Evolutionary conservation across 1,139 yeast genomes (phyloP), one percentile per base, ranked within the genome.

Genomic region (Keqinozyma sinolaborantium): DNA sequence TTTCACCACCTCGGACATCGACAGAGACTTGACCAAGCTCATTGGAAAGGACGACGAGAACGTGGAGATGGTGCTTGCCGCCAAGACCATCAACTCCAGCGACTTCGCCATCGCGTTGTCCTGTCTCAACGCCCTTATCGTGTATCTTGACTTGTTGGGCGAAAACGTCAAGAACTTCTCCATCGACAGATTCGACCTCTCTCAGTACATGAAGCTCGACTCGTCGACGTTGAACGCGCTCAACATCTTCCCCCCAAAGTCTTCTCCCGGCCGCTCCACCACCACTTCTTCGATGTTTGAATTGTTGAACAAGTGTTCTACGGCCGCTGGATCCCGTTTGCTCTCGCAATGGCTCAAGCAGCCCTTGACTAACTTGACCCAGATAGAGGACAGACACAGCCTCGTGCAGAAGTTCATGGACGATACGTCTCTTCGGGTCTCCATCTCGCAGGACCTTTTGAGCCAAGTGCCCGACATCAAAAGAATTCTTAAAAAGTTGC

Each of bases 311-410:
- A 79, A 80, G 43, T 92, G 97, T 63, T 86, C 84, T 48, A 83
- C 95, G 3, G 69, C 79, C 1, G 86, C 94, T 14, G 98, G 98
- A 3, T 70, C 92, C 2, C 73, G 97, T 44, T 60, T 90, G 33
- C 70, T 92, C 23, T 80, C 92, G 9, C 96, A 87, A 50, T 92
- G 98, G 98, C 70, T 94, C 41, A 92, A 92, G 50, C 98, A 92
- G 56, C 98, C 98, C 0, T 68, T 92, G 30, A 80, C 95, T 35
- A 77, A 76, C 43, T 51, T 73, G 14, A 51, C 50, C 0, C 75
- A 69, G 31, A 90, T 92, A 26, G 56, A 62, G 26, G 70, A 78
- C 24, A 73, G 98, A 33, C 97, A 86, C 41, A 56, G 66, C 5
- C 64, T 92, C 34, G 95, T 92, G 7, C 83, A 77, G 25, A 71